phyloP scores from a whole-genome alignment of 1,139 yeast species.

The Yamadazyma oceani region DNA sequence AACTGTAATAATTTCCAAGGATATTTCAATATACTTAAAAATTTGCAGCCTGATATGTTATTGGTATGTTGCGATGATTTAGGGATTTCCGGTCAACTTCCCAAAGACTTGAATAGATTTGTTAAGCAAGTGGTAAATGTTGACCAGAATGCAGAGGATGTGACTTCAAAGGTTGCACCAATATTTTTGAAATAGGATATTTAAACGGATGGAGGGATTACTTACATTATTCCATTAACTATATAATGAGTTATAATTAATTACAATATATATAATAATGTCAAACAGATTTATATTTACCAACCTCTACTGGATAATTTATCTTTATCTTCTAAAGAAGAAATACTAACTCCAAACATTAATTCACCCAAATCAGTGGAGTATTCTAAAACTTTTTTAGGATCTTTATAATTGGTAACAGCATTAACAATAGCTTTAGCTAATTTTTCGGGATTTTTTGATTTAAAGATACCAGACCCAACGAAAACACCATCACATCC shows the following conservation, averaged over 20 bases:
- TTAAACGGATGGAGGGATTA: too few relatives aligned
- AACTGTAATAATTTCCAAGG: constrained; percentile 46
- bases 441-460: constrained; percentile 69
- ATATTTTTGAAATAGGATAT: constrained; percentile 13
- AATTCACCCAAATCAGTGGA: constrained; percentile 77
- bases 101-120: constrained; percentile 41
- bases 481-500: constrained; percentile 94
- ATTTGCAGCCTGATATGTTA: constrained; percentile 43
- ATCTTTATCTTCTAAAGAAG: constrained; percentile 47
- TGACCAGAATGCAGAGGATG: constrained; percentile 17
- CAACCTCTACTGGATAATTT: constrained; percentile 55
- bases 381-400: constrained; percentile 62
- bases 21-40: constrained; percentile 41
- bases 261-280: not conserved
- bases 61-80: constrained; percentile 46
- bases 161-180: constrained; percentile 12
- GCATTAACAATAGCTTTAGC: constrained; percentile 84
- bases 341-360: constrained; percentile 69
- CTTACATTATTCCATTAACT: too few relatives aligned
- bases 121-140: constrained; percentile 37
- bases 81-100: constrained; percentile 33
- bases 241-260: too few relatives aligned
- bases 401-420: constrained; percentile 71
- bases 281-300: constrained; percentile 32
- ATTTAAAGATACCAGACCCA: constrained; percentile 86